phyloP scores from a whole-genome alignment of 768 basidiomycete species.

The Roridomyces roridus region DNA sequence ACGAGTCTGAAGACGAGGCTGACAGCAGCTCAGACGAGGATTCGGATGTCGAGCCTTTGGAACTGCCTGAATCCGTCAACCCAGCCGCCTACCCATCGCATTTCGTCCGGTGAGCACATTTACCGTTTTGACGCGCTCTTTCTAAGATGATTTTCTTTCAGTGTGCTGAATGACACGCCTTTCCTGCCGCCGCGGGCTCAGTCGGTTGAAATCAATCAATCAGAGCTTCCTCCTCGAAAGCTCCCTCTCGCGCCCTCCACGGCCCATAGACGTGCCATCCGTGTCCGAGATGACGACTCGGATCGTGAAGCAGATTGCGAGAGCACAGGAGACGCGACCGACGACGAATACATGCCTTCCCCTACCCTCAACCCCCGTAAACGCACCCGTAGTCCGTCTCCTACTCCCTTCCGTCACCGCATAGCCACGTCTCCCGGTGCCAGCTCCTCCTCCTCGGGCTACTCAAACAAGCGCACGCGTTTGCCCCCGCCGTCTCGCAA shows the following conservation, averaged over 20 bases:
- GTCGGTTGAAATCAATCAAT: slow-evolving; percentile 13
- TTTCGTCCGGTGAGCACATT: slow-evolving; percentile 10
- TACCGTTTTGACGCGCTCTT: not conserved
- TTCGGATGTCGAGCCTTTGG: slow-evolving; percentile 27
- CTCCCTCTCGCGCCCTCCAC: not conserved
- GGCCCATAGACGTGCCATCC: too few species aligned
- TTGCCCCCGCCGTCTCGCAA: slow-evolving; percentile 51
- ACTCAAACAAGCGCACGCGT: slow-evolving; percentile 35
- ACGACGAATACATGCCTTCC: slow-evolving; percentile 42
- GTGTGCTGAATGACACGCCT: slow-evolving; percentile 15
- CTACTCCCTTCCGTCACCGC: slow-evolving; percentile 11
- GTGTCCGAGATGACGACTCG: slow-evolving; percentile 10
- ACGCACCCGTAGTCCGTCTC: slow-evolving; percentile 28
- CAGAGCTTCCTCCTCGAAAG: not conserved
- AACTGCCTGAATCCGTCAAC: not conserved
- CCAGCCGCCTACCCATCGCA: not conserved
- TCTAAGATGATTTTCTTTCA: slow-evolving; percentile 1
- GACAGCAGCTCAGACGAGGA: slow-evolving; percentile 29
- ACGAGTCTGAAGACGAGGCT: slow-evolving; percentile 23
- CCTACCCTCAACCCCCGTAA: slow-evolving; percentile 38
- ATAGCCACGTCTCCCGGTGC: not conserved
- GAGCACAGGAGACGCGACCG: slow-evolving; percentile 41
- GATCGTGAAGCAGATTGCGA: slow-evolving; percentile 41
- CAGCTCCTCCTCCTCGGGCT: not conserved
- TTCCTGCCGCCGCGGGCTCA: slow-evolving; percentile 15